Base-by-base conservation (phyloP, 2,329 filamentous ascomycete species). In the Phialocephala sp. region DNA sequence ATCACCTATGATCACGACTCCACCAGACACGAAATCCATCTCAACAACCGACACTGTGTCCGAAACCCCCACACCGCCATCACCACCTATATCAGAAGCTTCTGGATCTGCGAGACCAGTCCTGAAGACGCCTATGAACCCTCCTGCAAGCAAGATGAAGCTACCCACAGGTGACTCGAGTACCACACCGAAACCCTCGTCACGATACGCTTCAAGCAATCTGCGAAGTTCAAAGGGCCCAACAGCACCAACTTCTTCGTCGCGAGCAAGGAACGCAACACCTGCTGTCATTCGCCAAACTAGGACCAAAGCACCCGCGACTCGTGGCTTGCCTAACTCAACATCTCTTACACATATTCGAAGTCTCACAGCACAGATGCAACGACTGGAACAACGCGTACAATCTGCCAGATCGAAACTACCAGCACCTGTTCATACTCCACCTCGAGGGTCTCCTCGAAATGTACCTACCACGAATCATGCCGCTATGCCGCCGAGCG, bases 281-380 rank as follows among this genome's bases (percentile, higher is more conserved):
- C 75, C 75, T n/a, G 72, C 75, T 22, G 73, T 77, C n/a, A 76
- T 75, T 62, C 71, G 74, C 15, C 79, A 80, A 12, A 72, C 79
- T 4, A 75, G 73, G 75, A 83, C 80, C 68, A 81, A 80, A 68
- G 79, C 74, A 68, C 77, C 72, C 69, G 78, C 76, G 66, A 77
- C 75, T 59, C 72, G 74, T 32, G 74, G 73, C 4, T 20, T 87
- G 45, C 84, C 86, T 32, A 81, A 83, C 61, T 89, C 84, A 68
- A 87, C 82, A 68, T 98, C 95, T 1, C 87, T 99, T 59, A 91
- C 91, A 71, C 95, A 99, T 77, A 97, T 99, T 74, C 92, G 94
- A 69, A 91, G 90, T 36, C 88, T 99, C 70, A 97, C 96, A 65
- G 94, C 93, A 35, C 95, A 98, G 80, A 97, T 98, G 93, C 93